Conservation (phyloP, 2,329 filamentous ascomycete genomes). For the Pestalotiopsis fici region DNA sequence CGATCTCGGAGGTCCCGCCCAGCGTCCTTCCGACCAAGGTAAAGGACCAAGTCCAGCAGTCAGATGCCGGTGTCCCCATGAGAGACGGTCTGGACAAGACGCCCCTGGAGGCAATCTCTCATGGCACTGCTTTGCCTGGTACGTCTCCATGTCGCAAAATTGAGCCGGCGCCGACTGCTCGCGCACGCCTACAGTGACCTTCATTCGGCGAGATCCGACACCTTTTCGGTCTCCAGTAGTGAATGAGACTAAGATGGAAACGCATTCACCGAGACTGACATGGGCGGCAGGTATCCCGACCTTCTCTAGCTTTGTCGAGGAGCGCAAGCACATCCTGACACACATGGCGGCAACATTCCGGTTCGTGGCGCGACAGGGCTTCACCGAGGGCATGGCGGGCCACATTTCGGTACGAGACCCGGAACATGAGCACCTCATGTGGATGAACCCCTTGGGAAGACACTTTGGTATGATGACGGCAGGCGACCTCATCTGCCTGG, state of each 20-base stretch:
- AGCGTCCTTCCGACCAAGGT: constrained; percentile 16
- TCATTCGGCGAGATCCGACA: not conserved
- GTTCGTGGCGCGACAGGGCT: constrained; percentile 65
- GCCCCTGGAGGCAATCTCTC: constrained; percentile 36
- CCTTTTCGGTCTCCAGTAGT: not conserved
- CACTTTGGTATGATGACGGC: constrained; percentile 68
- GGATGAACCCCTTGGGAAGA: constrained; percentile 68
- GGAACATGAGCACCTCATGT: constrained; percentile 60
- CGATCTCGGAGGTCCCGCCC: constrained; percentile 23
- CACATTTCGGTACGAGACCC: constrained; percentile 71
- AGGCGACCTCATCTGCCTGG: constrained; percentile 67
- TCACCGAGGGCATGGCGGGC: constrained; percentile 55
- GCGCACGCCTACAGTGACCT: not conserved
- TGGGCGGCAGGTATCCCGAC: constrained; percentile 38
- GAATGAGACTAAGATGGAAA: not conserved
- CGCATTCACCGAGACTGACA: not conserved
- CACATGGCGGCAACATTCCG: constrained; percentile 72
- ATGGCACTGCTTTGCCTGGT: constrained; percentile 33
- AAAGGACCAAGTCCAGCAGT: constrained; percentile 14
- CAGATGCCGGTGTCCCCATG: constrained; percentile 8
- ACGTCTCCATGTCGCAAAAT: constrained; percentile 4
- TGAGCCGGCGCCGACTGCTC: not conserved
- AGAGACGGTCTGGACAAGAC: constrained; percentile 25
- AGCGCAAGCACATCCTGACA: constrained; percentile 64
- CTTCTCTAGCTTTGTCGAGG: constrained; percentile 37